A percentile compares a stretch with the other conserved stretches of the same genome.
These are phyloP conservation scores for Pulveroboletus ravenelii DNA, from an alignment of 768 basidiomycete species.

Conservation along the genomic window DNA sequence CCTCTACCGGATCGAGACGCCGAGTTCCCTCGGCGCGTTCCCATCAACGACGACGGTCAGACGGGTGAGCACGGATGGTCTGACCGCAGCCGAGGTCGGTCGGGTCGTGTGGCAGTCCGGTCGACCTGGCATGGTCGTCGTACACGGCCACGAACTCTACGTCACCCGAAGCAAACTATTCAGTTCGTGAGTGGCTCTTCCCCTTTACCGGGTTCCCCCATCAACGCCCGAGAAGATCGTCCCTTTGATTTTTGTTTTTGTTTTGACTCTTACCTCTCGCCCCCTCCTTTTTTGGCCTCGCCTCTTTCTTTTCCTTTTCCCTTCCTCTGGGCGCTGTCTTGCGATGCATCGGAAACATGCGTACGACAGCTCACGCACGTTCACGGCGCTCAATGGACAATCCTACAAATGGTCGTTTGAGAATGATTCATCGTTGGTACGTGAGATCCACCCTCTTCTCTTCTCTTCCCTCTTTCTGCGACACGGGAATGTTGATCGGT, in stretches of 20 bases:
- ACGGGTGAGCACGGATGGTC: constrained; percentile 21
- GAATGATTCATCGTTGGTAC: constrained; percentile 30
- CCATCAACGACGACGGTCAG: constrained; percentile 22
- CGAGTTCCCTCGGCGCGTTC: constrained; percentile 8
- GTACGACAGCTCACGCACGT: constrained; percentile 26
- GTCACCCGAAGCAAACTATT: constrained; percentile 25
- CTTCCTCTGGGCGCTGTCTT: neutral
- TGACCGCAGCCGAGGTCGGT: constrained; percentile 25
- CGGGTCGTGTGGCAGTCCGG: constrained; percentile 30
- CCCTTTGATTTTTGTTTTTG: neutral
- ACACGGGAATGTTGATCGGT: neutral
- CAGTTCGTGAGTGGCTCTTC: constrained; percentile 25
- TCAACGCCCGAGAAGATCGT: neutral
- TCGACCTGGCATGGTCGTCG: constrained; percentile 22
- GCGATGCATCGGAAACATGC: neutral
- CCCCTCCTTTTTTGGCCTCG: neutral
- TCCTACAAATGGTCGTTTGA: constrained; percentile 34
- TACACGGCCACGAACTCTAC: constrained; percentile 26
- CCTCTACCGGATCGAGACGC: constrained; percentile 30
- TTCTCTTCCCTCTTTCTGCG: neutral
- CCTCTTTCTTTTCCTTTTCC: neutral
- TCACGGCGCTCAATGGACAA: constrained; percentile 32
- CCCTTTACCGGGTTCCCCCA: neutral
- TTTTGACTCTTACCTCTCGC: constrained; percentile 4
- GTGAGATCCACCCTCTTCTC: neutral